A percentile compares a stretch with the other conserved stretches of the same genome.
phyloP scores from a whole-genome alignment of 108 stramenopile genomes.

The Cyclotella cryptica region DNA sequence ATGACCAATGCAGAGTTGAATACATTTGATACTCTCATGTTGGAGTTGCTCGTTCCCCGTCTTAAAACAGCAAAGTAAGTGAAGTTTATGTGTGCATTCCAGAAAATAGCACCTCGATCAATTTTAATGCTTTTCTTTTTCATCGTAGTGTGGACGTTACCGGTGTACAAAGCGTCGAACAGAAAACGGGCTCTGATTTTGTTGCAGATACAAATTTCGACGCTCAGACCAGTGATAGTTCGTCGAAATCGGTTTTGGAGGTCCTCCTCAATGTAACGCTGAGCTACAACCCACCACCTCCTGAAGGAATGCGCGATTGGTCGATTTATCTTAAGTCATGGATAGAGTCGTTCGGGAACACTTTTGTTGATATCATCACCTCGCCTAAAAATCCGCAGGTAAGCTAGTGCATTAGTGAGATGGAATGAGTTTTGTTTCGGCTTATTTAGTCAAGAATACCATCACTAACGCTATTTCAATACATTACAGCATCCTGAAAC shows the following conservation, averaged over 20 bases:
- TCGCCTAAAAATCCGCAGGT: slow-evolving; percentile 48
- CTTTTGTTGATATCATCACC: slow-evolving; percentile 48
- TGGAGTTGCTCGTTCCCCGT: slow-evolving; percentile 38
- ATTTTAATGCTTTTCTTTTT: too few species aligned
- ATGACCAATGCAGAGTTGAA: slow-evolving; percentile 44
- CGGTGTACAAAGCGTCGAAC: slow-evolving; percentile 26
- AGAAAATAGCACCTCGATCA: too few species aligned
- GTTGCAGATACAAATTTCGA: slow-evolving; percentile 25
- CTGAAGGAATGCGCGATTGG: slow-evolving; percentile 51
- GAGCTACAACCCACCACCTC: slow-evolving; percentile 37
- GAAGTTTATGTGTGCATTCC: not conserved
- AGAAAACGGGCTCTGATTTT: slow-evolving; percentile 33
- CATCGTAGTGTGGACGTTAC: slow-evolving; percentile 12
- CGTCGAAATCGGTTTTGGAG: slow-evolving; percentile 35
- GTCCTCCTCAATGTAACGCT: slow-evolving; percentile 47
- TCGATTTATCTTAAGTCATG: slow-evolving; percentile 51
- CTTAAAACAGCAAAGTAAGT: slow-evolving; percentile 26
- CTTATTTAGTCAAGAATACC: not conserved
- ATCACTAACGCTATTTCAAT: not conserved
- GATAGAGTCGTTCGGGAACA: slow-evolving; percentile 53
- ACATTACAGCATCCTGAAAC: slow-evolving; percentile 42
- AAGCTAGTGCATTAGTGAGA: not conserved
- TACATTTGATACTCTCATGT: slow-evolving; percentile 41
- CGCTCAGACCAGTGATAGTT: slow-evolving; percentile 10
- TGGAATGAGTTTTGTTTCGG: not conserved